A percentile compares a stretch with the other conserved stretches of the same genome.
Conservation (phyloP, 2,329 filamentous ascomycete species). For the Monosporascus ibericus region DNA sequence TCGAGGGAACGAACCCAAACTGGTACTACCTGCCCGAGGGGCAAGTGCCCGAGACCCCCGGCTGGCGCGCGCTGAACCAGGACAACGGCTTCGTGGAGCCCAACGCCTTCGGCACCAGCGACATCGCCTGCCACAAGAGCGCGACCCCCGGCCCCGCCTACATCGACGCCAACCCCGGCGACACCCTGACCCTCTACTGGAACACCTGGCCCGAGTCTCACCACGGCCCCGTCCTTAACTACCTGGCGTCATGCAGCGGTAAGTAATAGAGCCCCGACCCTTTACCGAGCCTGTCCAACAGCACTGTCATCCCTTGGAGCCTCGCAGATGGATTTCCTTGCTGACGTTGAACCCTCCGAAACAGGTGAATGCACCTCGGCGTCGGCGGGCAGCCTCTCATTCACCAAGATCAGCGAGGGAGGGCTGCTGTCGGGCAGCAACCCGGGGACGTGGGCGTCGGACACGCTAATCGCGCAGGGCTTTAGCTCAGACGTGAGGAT, state of each 20-base stretch:
- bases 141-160: constrained; percentile 19
- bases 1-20: constrained; percentile 18
- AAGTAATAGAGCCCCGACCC: constrained; percentile 5
- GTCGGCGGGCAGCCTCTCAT: constrained; percentile 20
- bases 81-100: constrained; percentile 34
- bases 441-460: constrained; percentile 28
- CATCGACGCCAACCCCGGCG: constrained; percentile 19
- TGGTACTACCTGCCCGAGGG: constrained; percentile 21
- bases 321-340: not conserved
- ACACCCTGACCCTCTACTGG: constrained; percentile 26
- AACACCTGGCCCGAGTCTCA: constrained; percentile 29
- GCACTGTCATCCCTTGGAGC: not conserved
- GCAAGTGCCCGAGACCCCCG: constrained; percentile 12
- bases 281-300: not conserved
- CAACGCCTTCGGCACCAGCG: constrained; percentile 20
- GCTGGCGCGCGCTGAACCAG: constrained; percentile 24
- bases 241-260: constrained; percentile 26
- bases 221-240: constrained; percentile 29
- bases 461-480: constrained; percentile 40
- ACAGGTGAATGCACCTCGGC: constrained; percentile 26
- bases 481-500: constrained; percentile 38
- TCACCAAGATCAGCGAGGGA: constrained; percentile 22
- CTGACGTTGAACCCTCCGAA: not conserved
- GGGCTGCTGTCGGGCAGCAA: constrained; percentile 20
- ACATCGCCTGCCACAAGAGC: constrained; percentile 31